phyloP scores from a whole-genome alignment of 2,329 filamentous ascomycete species.

The Phaeomoniella chlamydospora region DNA sequence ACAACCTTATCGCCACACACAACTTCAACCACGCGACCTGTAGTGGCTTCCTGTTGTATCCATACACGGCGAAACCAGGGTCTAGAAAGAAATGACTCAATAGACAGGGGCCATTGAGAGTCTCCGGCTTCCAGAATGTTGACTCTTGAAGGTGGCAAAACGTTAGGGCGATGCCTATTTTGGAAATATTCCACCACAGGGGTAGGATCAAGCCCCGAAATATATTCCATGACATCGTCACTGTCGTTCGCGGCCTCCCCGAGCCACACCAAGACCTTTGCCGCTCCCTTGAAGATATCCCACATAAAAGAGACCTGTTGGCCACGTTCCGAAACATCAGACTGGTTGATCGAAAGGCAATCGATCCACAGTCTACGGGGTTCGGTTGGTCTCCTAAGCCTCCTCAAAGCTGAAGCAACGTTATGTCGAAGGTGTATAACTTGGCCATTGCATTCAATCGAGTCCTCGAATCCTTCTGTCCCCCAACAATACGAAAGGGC shows the following conservation, averaged over 20 bases:
- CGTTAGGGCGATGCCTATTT: not conserved
- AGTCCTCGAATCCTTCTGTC: too few relatives aligned
- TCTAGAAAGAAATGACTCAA: slow-evolving; percentile 6
- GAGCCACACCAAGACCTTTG: slow-evolving; percentile 8
- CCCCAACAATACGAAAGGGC: slow-evolving; percentile 3
- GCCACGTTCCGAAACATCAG: slow-evolving; percentile 4
- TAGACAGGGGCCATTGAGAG: not conserved
- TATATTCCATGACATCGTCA: not conserved
- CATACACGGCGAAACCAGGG: slow-evolving; percentile 11
- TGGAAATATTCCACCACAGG: not conserved
- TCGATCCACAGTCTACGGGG: not conserved
- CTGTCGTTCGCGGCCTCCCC: slow-evolving; percentile 2
- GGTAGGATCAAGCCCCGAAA: not conserved
- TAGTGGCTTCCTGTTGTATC: slow-evolving; percentile 11
- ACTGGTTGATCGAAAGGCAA: slow-evolving; percentile 4
- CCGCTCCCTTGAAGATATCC: slow-evolving; percentile 5
- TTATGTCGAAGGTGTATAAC: not conserved
- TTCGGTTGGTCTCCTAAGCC: not conserved
- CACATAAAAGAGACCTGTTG: slow-evolving; percentile 8
- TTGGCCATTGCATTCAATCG: not conserved
- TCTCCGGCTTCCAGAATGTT: not conserved
- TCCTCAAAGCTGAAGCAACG: not conserved
- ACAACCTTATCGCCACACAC: not conserved
- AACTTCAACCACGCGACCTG: not conserved
- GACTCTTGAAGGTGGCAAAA: not conserved